Base-by-base conservation (phyloP, 106 monocot genomes). In the Apostasia ramifera region DNA sequence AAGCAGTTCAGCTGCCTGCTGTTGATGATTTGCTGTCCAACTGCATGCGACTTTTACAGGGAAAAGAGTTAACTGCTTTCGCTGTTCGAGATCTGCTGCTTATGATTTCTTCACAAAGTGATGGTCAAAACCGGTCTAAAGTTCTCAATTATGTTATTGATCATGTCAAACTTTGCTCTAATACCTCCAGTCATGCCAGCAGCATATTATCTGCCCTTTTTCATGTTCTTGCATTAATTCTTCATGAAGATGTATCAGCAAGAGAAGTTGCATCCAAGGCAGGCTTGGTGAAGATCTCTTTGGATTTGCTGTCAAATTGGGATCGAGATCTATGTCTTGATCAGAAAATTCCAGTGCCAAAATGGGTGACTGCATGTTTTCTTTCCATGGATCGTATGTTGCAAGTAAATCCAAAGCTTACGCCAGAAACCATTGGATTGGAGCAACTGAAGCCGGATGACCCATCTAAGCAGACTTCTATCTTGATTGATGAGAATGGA, bases 331-430 rank as follows among this genome's bases (percentile, higher is more conserved):
- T 70, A 9, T 57, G 41, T 55, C 71, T 72, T 67, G 81, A 57
- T 70, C 85, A 88, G 40, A 80, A 78, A 64, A n/a, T 72, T 52
- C 74, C 77, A 26, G 90, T 84, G 63, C 98, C 93, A 51, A 99
- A 84, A 63, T 99, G 93, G 90, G 90, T 99, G 54, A 88, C 93
- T 38, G 77, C 93, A 61, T 93, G 90, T 70, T 88, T 99, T 74
- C 98, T 99, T 75, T 87, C 90, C 57, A 82, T 93, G 64, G 93
- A 99, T 84, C 73, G 81, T 37, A 85, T 93, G 79, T 70, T 99
- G 69, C 98, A 88, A 72, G 73, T 90, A 59, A 86, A 90, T 51
- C 85, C 87, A 47, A 93, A 93, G 70, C 65, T 87, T 63, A 57
- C 58, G 52, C 58, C 81, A 65, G 88, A 83, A 66, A 54, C 71